These are phyloP conservation scores for Candida cerambycidarum DNA, from an alignment of 805 yeast genomes.

Conservation along the genomic window DNA sequence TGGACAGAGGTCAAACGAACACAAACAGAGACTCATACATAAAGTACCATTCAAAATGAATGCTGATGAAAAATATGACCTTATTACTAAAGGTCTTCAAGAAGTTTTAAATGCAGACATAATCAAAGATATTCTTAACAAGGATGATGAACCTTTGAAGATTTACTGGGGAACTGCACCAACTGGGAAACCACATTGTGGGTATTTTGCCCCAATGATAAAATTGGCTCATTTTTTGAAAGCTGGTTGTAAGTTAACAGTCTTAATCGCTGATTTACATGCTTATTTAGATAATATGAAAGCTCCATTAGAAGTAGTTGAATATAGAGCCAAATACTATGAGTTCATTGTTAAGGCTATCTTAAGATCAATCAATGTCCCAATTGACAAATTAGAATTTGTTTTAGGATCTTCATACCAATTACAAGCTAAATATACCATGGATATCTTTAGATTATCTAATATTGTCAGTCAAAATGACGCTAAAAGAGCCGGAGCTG, in stretches of 20 bases:
- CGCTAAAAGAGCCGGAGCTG: constrained; percentile 99
- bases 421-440: constrained; percentile 67
- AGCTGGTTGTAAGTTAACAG: constrained; percentile 95
- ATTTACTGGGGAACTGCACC: constrained; percentile 99
- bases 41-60: too few species aligned
- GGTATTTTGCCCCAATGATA: constrained; percentile 97
- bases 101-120: constrained; percentile 89
- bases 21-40: too few species aligned
- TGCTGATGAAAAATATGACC: constrained; percentile 63
- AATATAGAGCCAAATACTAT: constrained; percentile 86
- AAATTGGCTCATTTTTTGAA: constrained; percentile 90
- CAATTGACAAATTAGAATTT: constrained; percentile 83
- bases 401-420: constrained; percentile 92
- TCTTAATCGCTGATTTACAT: constrained; percentile 90
- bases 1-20: too few species aligned
- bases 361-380: constrained; percentile 82
- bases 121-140: constrained; percentile 79
- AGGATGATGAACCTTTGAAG: constrained; percentile 76
- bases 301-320: constrained; percentile 91
- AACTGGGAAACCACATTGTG: constrained; percentile 98
- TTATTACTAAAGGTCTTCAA: constrained; percentile 84
- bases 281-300: constrained; percentile 98
- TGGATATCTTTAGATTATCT: constrained; percentile 86
- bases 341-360: constrained; percentile 82
- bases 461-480: constrained; percentile 90